Base-by-base conservation (phyloP, 176 grass and related monocot species). In the Oryza nivara region DNA sequence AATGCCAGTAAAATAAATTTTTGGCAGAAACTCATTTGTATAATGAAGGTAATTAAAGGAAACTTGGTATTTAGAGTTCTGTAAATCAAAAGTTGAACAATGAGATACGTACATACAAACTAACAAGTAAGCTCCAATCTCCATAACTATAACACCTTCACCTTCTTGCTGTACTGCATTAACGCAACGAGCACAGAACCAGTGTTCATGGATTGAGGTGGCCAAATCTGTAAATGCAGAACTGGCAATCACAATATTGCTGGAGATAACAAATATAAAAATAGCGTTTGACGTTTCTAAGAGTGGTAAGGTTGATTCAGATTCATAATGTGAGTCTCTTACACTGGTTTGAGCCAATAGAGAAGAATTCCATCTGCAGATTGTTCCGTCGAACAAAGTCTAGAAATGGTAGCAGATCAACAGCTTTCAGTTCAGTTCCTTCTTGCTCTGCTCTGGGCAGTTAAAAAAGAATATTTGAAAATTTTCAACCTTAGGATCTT, bases 401-500 rank as follows among this genome's bases (percentile, higher is more conserved):
- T 6, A 95, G 81, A 76, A 93, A 92, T 9, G 95, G 87, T 66
- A 88, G 93, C 85, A 98, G 67, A 56, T 95, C 92, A 56, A 93
- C 38, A 85, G 91, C 91, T 64, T 81, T 95, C 9, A 98, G 43
- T 60, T 86, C 60, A 63, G 83, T 83, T 68, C 95, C 93, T 74
- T 98, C 95, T 72, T 95, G 91, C 76, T 98, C 95, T 90, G 92
- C 95, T 88, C 92, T 98, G 82, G 70, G 65, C 23, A 73, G 3
- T 63, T 20, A 25, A 72, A 91, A 91, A 54, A 38, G 15, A 26
- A 20, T 22, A n/a, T 30, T 6, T 38, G 28, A 38, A 72, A 65
- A 49, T 17, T 74, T 79, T 32, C 12, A 35, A 26, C 63, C 49
- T 65, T 9, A 9, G 15, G 19, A 77, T 82, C 22, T 72, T 41